Evolutionary conservation across 495 filamentous ascomycete species (phyloP), one percentile per base, ranked within the genome.

Genomic region (Aspergillus wentii): DNA sequence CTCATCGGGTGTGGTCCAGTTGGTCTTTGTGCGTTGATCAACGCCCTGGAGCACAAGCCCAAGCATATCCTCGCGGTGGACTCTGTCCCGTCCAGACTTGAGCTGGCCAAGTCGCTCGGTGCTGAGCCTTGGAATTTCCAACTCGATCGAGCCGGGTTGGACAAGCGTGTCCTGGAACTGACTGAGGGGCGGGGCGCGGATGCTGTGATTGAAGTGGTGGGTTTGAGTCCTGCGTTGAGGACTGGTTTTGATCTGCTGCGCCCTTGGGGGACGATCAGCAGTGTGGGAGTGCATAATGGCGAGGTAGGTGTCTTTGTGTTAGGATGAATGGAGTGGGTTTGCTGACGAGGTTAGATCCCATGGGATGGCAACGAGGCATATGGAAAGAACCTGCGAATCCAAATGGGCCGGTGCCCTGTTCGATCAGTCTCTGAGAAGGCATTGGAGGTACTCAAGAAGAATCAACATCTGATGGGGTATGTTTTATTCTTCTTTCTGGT

Each of bases 321-420:
- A n/a, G n/a, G n/a, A n/a, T n/a, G n/a, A n/a, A n/a, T n/a, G n/a
- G n/a, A n/a, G n/a, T n/a, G n/a, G n/a, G n/a, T n/a, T n/a, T n/a
- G n/a, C n/a, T n/a, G n/a, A n/a, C n/a, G n/a, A n/a, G 8, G 35
- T 5, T 39, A 88, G 79, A 89, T 95, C 46, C 89, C 90, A 10
- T 94, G 91, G 78, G 77, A 66, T 31, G 89, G 87, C 7, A 77
- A 71, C 43, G 76, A 95, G 51, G 89, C 84, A 10, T 96, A 96
- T 57, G 75, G 76, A 30, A 96, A 96, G 69, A 98, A 96, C 52
- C 42, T 96, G 42, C 81, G 76, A 35, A 54, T 96, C n/a, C 86
- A 95, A 51, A 95, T 95, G 81, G 92, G 91, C 21, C 74, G 92
- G 36, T 98, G 92, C 58, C 91, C 91, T 5, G 92, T 98, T 8